phyloP scores from a whole-genome alignment of 23 red algal species.

The Chondrus crispus region DNA sequence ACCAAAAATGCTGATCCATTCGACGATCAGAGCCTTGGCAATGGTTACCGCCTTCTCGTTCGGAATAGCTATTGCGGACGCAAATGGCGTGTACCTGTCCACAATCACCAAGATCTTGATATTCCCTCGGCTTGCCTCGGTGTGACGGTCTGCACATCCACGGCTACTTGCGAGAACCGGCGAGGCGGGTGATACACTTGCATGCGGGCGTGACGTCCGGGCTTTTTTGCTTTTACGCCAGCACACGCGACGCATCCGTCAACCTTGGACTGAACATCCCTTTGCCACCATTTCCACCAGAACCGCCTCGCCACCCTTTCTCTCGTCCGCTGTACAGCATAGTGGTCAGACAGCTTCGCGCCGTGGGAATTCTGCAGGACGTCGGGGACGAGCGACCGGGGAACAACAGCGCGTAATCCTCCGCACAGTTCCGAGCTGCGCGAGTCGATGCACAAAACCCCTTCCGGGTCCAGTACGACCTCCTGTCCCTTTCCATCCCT shows the following conservation, averaged over 20 bases:
- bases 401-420: background rate
- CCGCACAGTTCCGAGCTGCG: too few relatives aligned
- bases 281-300: background rate
- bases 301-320: background rate
- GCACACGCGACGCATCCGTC: background rate
- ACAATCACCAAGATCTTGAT: background rate
- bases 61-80: background rate
- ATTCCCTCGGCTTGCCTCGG: background rate
- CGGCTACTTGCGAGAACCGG: background rate
- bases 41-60: background rate
- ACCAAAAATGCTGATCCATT: constrained; percentile 23
- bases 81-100: background rate
- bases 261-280: background rate
- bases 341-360: background rate
- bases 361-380: background rate
- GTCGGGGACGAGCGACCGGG: background rate
- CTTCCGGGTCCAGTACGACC: background rate
- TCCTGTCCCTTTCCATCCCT: background rate
- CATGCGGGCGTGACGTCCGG: background rate
- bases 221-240: background rate
- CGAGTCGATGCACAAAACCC: background rate
- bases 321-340: background rate
- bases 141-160: background rate
- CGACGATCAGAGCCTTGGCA: background rate
- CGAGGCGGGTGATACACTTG: background rate